Evolutionary conservation across 352 stramenopile species (phyloP).

Genomic region (Phytophthora idaei): DNA sequence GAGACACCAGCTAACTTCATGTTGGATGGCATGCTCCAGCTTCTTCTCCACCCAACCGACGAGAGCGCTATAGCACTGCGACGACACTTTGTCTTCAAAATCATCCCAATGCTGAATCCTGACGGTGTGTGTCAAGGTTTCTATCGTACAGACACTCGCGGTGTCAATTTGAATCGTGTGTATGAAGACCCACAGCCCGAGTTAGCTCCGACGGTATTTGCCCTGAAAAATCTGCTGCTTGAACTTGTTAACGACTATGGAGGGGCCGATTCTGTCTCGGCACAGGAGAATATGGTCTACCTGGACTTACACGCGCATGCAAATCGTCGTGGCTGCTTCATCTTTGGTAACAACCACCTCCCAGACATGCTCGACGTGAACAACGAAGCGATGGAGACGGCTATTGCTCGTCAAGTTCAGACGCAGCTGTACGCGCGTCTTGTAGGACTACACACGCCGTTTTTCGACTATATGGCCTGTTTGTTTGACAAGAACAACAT

Average conservation of each 20-base stretch:
- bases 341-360: constrained; percentile 88
- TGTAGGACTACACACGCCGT: constrained; percentile 67
- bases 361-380: constrained; percentile 12
- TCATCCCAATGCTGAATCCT: constrained; percentile 93
- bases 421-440: constrained; percentile 88
- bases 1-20: constrained; percentile 90
- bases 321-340: constrained; percentile 90
- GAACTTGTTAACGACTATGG: constrained; percentile 39
- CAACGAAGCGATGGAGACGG: constrained; percentile 18
- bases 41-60: constrained; percentile 65
- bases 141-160: constrained; percentile 86
- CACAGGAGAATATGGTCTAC: constrained; percentile 63
- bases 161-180: constrained; percentile 91
- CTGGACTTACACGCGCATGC: constrained; percentile 92
- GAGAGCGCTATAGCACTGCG: constrained; percentile 68
- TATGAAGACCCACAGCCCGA: constrained; percentile 65
- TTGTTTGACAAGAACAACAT: constrained; percentile 89
- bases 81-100: constrained; percentile 87
- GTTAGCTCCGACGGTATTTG: constrained; percentile 72
- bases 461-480: constrained; percentile 89
- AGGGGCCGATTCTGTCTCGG: constrained; percentile 20
- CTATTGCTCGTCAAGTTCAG: constrained; percentile 58
- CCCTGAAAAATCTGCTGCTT: constrained; percentile 57
- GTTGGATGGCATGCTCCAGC: constrained; percentile 90
- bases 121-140: constrained; percentile 90